Evolutionary conservation across 2,329 filamentous ascomycete species (phyloP), one percentile per base, ranked within the genome.

Genomic region (Penicillium italicum): DNA sequence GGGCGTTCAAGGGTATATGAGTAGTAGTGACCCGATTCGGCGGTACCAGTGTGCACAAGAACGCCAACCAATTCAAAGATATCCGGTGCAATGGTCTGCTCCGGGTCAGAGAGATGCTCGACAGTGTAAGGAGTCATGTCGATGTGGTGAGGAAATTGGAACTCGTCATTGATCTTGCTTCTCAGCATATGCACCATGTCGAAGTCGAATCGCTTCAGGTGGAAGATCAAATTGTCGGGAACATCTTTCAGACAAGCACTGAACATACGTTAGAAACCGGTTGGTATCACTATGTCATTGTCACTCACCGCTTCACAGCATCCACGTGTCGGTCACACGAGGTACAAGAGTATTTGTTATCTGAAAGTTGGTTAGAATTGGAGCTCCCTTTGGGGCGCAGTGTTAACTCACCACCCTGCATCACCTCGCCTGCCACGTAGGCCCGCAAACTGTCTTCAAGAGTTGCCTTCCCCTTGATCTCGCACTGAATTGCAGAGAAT

Each of bases 271-370:
- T 45, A 70, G 59, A 24, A 50, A 26, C 36, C 16, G 16, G 26
- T 28, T 5, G 11, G 2, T 8, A 8, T 16, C 24, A n/a, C 20
- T 33, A n/a, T 16, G 34, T 9, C 16, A 34, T 22, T 11, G 46
- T 34, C 16, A 65, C 70, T 65, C 73, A 87, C 85, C 88, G 84
- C 73, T 96, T 97, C 62, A 97, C 90, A 20, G 94, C 94, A 73
- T 97, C 89, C 16, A 99, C 94, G 65, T 94, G 89, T 11, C 85
- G 84, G 59, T 91, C 89, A 70, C 94, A 99, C 5, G 85, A 88
- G 30, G 91, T 92, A 75, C 94, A 99, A 62, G 95, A 96, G 79
- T 97, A 99, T 76, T 96, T 97, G 78, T 99, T 97, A 66, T 96
- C 91, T 87, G 62, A 40, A 47, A 28, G 43, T 18, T 20, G 34